A percentile compares a stretch with the other conserved stretches of the same genome.
These are phyloP conservation scores for Macrophomina phaseolina DNA, from an alignment of 2,329 filamentous ascomycete genomes.

Conservation along the genomic window DNA sequence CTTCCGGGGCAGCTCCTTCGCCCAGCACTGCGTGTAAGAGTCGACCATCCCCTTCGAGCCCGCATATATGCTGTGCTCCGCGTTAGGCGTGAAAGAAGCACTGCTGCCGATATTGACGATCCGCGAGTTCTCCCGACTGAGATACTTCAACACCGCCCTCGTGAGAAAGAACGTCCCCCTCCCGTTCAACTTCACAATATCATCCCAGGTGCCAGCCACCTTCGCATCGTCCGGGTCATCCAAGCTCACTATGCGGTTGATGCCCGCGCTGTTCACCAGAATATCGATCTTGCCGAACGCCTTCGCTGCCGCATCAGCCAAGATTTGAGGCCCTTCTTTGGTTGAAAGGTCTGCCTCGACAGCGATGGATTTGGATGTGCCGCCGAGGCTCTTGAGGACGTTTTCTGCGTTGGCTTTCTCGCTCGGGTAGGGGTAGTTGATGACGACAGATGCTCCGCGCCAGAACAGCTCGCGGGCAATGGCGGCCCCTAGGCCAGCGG, in stretches of 20 bases:
- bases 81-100: neutral
- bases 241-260: neutral
- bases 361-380: neutral
- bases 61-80: neutral
- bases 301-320: neutral
- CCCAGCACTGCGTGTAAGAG: neutral
- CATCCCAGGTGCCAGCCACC: neutral
- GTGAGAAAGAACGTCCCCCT: neutral
- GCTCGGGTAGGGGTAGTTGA: neutral
- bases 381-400: neutral
- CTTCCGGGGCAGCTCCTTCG: neutral
- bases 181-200: neutral
- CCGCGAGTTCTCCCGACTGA: neutral
- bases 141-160: neutral
- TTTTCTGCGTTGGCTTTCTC: neutral
- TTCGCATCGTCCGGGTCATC: neutral
- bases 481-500: neutral
- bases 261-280: neutral
- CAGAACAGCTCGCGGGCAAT: neutral
- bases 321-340: neutral
- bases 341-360: neutral
- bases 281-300: neutral
- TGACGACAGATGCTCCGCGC: neutral
- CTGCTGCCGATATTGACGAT: neutral
- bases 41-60: neutral